Evolutionary conservation across 345 rosid species (phyloP), one percentile per base, ranked within the genome.

Genomic region (Citrus maxima): DNA sequence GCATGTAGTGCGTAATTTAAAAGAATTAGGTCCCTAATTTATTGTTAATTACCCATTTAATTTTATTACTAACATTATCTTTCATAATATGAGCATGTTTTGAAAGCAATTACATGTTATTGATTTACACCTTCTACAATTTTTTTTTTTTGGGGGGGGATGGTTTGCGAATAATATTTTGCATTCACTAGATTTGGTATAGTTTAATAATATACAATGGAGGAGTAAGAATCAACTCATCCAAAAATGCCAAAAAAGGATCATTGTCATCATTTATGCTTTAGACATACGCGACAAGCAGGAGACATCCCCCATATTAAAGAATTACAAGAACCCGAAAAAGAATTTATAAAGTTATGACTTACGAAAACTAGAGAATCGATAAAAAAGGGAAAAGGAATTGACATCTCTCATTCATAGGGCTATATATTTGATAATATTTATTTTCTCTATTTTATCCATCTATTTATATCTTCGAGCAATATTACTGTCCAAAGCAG

Each of bases 221-320:
- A 64, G 19, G 55, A 27, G 34, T 51, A 69, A 25, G 37, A 49
- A 30, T 5, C 32, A 25, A 27, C 3, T 28, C 55, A 55, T 42
- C 40, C 25, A 32, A 72, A 35, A 13, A 72, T 13, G 51, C 18
- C 51, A 46, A 46, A 46, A 46, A 46, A 46, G 22, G 2, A 8
- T 69, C 13, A 30, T 32, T 3, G 40, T 56, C 64, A 55, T 72
- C 75, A 32, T 72, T 32, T 72, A 55, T 72, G 49, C 75, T 72
- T 12, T 37, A 55, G 25, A 72, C 12, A 37, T 9, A 70, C 30
- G 74, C 8, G 40, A 61, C 55, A 61, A 60, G 77, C 37, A 59
- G 18, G 18, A 59, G 10, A 40, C 5, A 28, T 62, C 64, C 38
- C 63, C 13, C 12, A 32, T 63, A 46, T 64, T 65, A 21, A 27